Evolutionary conservation across 768 basidiomycete species (phyloP).

Genomic region (Lactarius vividus): DNA sequence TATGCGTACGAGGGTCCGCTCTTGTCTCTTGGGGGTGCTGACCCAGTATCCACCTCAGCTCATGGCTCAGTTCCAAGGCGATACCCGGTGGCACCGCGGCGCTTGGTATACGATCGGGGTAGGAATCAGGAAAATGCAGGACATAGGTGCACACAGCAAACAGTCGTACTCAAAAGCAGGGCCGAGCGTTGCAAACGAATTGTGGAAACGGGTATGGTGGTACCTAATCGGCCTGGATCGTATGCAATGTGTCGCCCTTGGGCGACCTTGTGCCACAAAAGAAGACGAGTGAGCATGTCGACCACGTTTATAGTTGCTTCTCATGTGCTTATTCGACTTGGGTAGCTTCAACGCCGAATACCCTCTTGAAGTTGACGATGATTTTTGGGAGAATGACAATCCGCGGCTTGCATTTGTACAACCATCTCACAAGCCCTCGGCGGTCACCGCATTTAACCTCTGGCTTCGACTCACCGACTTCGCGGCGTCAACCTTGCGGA

Average conservation of each 20-base stretch:
- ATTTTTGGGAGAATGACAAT: slow-evolving; percentile 49
- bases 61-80: slow-evolving; percentile 46
- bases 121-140: slow-evolving; percentile 53
- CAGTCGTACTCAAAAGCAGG: slow-evolving; percentile 34
- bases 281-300: slow-evolving; percentile 60
- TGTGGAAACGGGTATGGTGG: slow-evolving; percentile 55
- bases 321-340: neutral
- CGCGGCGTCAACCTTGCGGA: slow-evolving; percentile 43
- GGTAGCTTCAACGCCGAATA: slow-evolving; percentile 47
- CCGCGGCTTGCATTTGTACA: slow-evolving; percentile 44
- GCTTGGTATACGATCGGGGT: slow-evolving; percentile 46
- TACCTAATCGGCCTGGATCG: slow-evolving; percentile 60
- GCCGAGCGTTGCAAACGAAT: slow-evolving; percentile 43
- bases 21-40: slow-evolving; percentile 22
- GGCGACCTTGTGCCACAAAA: slow-evolving; percentile 52
- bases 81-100: slow-evolving; percentile 42
- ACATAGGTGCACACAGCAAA: slow-evolving; percentile 49
- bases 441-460: slow-evolving; percentile 41
- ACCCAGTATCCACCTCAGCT: slow-evolving; percentile 37
- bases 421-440: slow-evolving; percentile 43
- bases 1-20: slow-evolving; percentile 40
- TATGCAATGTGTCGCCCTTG: slow-evolving; percentile 49
- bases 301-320: slow-evolving; percentile 9
- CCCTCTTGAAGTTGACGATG: slow-evolving; percentile 56
- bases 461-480: slow-evolving; percentile 48